Percentiles rank a stretch among this genome's conserved stretches.
phyloP scores from a whole-genome alignment of 495 filamentous ascomycete genomes.

The Hyaloscypha hepaticicola region DNA sequence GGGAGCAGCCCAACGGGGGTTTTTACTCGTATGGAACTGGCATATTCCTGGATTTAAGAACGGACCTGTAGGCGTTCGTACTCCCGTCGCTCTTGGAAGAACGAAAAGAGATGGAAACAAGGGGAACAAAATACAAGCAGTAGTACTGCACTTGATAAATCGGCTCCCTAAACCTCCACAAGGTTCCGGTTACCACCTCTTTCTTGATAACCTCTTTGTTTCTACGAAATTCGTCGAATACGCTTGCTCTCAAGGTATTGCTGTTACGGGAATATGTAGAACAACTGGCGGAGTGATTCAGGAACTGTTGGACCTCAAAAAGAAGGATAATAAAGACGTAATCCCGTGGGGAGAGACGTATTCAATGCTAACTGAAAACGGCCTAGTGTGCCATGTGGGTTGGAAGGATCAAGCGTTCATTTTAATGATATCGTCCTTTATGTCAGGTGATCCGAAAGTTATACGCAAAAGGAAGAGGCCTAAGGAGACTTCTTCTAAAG shows the following conservation, averaged over 20 bases:
- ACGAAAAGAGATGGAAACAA: not conserved
- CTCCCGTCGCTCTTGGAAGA: not conserved
- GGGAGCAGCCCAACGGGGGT: no score
- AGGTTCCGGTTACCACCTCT: not conserved
- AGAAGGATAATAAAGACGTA: constrained; percentile 1
- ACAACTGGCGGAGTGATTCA: not conserved
- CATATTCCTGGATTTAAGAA: not conserved
- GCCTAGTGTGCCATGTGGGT: not conserved
- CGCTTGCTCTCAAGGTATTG: not conserved
- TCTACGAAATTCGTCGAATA: constrained; percentile 1
- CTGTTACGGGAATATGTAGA: constrained; percentile 2
- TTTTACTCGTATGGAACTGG: no score
- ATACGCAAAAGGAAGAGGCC: not conserved
- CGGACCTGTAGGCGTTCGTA: constrained; percentile 4
- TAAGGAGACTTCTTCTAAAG: no score
- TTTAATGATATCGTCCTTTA: not conserved
- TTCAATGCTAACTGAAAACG: not conserved
- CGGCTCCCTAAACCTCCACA: not conserved
- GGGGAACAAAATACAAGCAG: not conserved
- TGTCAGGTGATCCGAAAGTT: constrained; percentile 7
- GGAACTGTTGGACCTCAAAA: constrained; percentile 8
- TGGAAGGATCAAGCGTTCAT: no score
- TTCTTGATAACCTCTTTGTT: constrained; percentile 11
- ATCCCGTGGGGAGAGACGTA: not conserved
- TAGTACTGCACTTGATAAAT: not conserved